phyloP scores from a whole-genome alignment of 2,329 filamentous ascomycete species.

The Beauveria rudraprayagi region DNA sequence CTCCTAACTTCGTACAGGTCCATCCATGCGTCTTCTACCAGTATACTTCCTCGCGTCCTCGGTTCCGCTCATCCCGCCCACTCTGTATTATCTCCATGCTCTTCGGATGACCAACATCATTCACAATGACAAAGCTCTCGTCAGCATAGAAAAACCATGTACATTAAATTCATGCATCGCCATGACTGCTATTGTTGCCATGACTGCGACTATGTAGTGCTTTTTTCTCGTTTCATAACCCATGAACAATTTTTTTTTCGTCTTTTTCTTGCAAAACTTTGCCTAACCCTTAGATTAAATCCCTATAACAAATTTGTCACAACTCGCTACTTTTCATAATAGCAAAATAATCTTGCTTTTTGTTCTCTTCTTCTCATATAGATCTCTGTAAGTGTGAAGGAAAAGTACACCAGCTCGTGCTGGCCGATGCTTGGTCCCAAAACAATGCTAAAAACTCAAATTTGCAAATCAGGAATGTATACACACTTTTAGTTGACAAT shows the following conservation, averaged over 20 bases:
- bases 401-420: background rate
- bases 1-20: background rate
- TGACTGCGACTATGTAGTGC: background rate
- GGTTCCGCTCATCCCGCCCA: background rate
- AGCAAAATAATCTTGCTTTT: background rate
- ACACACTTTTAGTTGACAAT: background rate
- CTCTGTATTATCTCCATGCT: background rate
- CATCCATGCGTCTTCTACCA: too few species aligned
- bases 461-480: background rate
- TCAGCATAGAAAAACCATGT: slow-evolving; percentile 1
- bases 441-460: slow-evolving; percentile 5
- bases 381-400: background rate
- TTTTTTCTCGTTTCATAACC: background rate
- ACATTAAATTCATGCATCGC: background rate
- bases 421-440: background rate
- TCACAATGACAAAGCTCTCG: background rate
- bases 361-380: background rate
- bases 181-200: background rate
- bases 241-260: background rate
- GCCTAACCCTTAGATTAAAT: background rate
- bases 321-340: background rate
- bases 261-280: background rate
- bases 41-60: background rate
- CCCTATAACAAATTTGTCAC: background rate
- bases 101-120: background rate